phyloP scores from a whole-genome alignment of 805 yeast genomes.

The Saccharomycopsis olivae region DNA sequence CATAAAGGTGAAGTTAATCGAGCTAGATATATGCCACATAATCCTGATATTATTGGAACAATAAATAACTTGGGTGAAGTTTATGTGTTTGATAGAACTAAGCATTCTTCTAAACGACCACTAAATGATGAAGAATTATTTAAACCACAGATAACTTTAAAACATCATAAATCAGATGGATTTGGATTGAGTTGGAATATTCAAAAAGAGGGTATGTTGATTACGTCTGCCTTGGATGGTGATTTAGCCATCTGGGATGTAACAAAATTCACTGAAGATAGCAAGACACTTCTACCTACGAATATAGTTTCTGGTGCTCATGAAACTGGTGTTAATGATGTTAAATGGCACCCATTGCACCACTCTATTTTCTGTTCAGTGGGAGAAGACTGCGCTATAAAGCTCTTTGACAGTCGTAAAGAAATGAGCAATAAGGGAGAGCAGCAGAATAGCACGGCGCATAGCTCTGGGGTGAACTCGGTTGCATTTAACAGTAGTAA shows the following conservation, averaged over 20 bases:
- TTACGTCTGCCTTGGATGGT: slow-evolving; percentile 58
- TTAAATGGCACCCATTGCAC: slow-evolving; percentile 58
- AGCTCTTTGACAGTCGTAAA: slow-evolving; percentile 44
- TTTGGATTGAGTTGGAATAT: slow-evolving; percentile 71
- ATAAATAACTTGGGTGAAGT: slow-evolving; percentile 56
- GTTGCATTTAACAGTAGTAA: slow-evolving; percentile 51
- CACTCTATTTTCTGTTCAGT: slow-evolving; percentile 51
- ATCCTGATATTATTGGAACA: slow-evolving; percentile 72
- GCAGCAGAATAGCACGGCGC: too few relatives aligned
- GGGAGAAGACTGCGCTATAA: slow-evolving; percentile 49
- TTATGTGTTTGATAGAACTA: slow-evolving; percentile 71
- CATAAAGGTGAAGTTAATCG: slow-evolving; percentile 67
- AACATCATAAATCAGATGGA: slow-evolving; percentile 40
- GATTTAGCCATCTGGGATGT: slow-evolving; percentile 60
- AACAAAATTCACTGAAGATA: slow-evolving; percentile 27
- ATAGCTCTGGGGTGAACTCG: slow-evolving; percentile 44
- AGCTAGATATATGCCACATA: slow-evolving; percentile 70
- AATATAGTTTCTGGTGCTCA: slow-evolving; percentile 23
- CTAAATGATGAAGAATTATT: slow-evolving; percentile 20
- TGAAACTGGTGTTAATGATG: slow-evolving; percentile 52
- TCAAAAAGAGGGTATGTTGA: slow-evolving; percentile 45
- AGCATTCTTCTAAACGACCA: slow-evolving; percentile 38
- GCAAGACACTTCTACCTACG: slow-evolving; percentile 18
- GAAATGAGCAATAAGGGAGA: slow-evolving; percentile 3
- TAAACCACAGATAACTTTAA: slow-evolving; percentile 43